phyloP scores from a whole-genome alignment of 148 eudicot genomes.

The Mesembryanthemum crystallinum region DNA sequence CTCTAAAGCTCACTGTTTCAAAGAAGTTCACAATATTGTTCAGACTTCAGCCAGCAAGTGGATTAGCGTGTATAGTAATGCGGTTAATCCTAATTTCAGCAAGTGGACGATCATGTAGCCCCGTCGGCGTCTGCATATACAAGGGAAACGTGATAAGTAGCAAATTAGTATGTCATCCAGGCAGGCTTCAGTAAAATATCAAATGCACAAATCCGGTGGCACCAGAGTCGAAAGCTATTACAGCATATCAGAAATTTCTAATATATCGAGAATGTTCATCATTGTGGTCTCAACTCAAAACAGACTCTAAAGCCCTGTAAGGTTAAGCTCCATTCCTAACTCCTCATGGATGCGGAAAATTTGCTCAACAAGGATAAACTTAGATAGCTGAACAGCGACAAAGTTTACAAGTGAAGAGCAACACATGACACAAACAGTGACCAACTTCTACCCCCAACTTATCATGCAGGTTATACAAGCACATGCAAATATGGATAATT shows the following conservation, averaged over 20 bases:
- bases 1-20: not conserved
- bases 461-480: not conserved
- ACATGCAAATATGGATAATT: constrained; percentile 8
- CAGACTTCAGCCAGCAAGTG: constrained; percentile 56
- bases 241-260: too few species aligned
- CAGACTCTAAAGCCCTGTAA: too few species aligned
- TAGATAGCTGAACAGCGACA: too few species aligned
- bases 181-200: not conserved
- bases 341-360: too few species aligned
- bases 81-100: constrained; percentile 93
- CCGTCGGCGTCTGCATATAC: constrained; percentile 66
- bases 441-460: not conserved
- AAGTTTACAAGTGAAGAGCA: too few species aligned
- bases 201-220: not conserved
- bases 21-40: not conserved
- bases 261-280: too few species aligned
- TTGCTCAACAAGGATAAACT: too few species aligned
- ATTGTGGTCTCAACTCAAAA: too few species aligned
- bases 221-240: too few species aligned
- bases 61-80: constrained; percentile 87
- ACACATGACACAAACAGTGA: not conserved
- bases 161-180: not conserved
- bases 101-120: constrained; percentile 83
- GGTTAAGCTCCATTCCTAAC: too few species aligned
- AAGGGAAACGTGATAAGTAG: constrained; percentile 14